phyloP scores from a whole-genome alignment of 106 monocot genomes.

The Platanthera guangdongensis region DNA sequence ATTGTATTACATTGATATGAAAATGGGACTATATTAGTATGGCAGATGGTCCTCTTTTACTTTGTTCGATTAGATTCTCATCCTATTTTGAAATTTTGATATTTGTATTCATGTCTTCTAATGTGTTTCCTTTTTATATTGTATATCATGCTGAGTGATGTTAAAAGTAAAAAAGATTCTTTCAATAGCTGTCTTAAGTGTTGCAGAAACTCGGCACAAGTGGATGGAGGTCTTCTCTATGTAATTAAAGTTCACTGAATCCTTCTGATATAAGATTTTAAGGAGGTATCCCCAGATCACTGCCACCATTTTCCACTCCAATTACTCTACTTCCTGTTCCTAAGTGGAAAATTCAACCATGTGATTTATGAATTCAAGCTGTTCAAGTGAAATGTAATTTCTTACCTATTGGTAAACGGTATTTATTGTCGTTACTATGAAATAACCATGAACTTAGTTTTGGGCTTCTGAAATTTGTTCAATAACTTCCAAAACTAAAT shows the following conservation, averaged over 20 bases:
- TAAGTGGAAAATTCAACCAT: background rate
- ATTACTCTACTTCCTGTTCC: background rate
- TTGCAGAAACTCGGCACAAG: conserved; percentile 53
- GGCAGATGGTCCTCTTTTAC: background rate
- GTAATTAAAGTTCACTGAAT: conserved; percentile 65
- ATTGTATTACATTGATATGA: background rate
- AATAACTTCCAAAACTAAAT: background rate
- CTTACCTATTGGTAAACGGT: background rate
- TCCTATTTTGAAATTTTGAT: conserved; percentile 2
- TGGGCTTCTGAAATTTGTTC: background rate
- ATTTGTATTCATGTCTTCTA: background rate
- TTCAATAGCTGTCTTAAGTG: conserved; percentile 4
- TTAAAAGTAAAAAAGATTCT: background rate
- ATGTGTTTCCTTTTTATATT: background rate
- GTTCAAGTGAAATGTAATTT: background rate
- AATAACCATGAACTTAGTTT: background rate
- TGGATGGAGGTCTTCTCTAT: conserved; percentile 48
- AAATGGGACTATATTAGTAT: background rate
- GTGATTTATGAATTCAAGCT: conserved; percentile 1
- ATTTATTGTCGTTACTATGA: background rate
- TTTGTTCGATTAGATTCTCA: background rate
- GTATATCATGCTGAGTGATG: background rate
- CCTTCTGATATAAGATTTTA: conserved; percentile 80
- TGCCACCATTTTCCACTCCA: background rate
- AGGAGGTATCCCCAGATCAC: conserved; percentile 49